Conservation (phyloP, 169 alveolate species). For the Eimeria praecox region DNA sequence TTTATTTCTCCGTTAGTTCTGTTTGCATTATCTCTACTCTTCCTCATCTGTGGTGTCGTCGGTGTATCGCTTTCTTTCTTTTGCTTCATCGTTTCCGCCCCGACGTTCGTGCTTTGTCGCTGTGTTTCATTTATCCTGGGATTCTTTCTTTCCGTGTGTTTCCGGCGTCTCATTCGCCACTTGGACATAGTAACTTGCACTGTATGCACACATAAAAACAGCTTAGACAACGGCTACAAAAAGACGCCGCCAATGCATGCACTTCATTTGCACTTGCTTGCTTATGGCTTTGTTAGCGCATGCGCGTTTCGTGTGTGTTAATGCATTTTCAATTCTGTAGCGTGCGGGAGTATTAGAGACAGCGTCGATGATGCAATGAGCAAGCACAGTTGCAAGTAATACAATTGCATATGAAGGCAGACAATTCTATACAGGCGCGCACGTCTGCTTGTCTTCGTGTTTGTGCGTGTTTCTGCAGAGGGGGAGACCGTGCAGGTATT, state of each 20-base stretch:
- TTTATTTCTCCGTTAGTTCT: neutral
- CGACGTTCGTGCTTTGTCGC: too few species aligned
- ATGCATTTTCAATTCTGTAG: neutral
- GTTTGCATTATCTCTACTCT: neutral
- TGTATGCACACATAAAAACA: too few species aligned
- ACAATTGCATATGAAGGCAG: neutral
- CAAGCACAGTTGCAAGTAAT: neutral
- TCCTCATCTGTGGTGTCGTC: neutral
- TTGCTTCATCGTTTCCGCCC: too few species aligned
- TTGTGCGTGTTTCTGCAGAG: constrained; percentile 57
- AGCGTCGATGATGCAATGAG: neutral
- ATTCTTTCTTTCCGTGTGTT: too few species aligned
- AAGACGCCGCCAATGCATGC: neutral
- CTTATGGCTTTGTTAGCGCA: neutral
- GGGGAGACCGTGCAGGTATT: constrained; percentile 86
- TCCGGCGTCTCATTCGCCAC: too few species aligned
- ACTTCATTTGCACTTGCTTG: neutral
- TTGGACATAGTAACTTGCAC: too few species aligned
- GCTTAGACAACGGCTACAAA: too few species aligned
- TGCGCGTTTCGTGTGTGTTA: neutral
- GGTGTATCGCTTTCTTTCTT: neutral
- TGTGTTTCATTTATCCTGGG: too few species aligned
- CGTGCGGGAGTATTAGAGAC: neutral
- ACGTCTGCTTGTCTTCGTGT: neutral
- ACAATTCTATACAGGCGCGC: neutral